Percentiles rank a stretch among this genome's conserved stretches.
These are phyloP conservation scores for Cyclotella cryptica DNA, from an alignment of 108 stramenopile species.

Conservation along the genomic window DNA sequence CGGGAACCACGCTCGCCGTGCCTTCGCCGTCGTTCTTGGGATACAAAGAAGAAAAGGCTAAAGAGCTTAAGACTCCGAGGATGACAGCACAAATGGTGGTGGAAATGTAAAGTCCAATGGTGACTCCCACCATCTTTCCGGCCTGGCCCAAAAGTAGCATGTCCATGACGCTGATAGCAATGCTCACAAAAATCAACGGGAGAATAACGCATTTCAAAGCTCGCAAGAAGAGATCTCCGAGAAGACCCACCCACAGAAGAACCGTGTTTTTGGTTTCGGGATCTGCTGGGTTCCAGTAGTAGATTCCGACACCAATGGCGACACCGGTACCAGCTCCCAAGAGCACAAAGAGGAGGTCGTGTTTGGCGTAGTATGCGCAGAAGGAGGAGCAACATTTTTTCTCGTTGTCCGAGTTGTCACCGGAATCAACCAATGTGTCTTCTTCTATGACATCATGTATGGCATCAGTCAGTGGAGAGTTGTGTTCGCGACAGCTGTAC, in stretches of 20 bases:
- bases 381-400: too few species aligned
- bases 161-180: constrained; percentile 51
- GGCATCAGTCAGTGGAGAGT: too few species aligned
- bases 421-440: too few species aligned
- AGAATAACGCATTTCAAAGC: constrained; percentile 51
- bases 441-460: too few species aligned
- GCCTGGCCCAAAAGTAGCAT: constrained; percentile 51
- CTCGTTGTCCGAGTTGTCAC: too few species aligned
- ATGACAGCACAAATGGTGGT: constrained; percentile 49
- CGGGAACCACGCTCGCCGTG: neutral
- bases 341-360: too few species aligned
- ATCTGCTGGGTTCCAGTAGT: neutral
- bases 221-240: constrained; percentile 57
- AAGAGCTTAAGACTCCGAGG: constrained; percentile 39
- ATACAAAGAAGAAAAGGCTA: constrained; percentile 1
- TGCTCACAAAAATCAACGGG: constrained; percentile 52
- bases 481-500: too few species aligned
- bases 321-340: neutral
- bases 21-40: too few species aligned
- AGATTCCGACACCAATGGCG: neutral
- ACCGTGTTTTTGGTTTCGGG: neutral
- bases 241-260: constrained; percentile 52
- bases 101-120: constrained; percentile 50
- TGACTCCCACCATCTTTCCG: constrained; percentile 47
- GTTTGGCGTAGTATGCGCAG: too few species aligned